Conservation (phyloP, 371 early-diverging fungal species). For the Syncephalastrum monosporum region DNA sequence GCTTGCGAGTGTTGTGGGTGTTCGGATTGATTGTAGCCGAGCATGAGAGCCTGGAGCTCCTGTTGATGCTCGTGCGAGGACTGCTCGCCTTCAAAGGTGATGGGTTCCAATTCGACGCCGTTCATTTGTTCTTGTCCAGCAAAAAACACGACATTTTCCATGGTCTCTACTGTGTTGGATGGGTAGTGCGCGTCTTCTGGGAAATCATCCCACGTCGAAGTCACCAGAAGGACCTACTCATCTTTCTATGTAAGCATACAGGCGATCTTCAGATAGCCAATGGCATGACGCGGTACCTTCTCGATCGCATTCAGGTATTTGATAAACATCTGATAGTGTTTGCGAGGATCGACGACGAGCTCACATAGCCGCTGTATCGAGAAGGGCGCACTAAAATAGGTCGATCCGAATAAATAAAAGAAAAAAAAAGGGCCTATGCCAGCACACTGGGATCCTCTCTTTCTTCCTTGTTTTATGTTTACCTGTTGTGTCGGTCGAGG, state of each 20-base stretch:
- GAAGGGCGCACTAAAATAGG: slow-evolving; percentile 46
- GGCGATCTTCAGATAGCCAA: too few relatives aligned
- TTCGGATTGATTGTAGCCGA: too few relatives aligned
- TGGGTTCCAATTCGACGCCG: slow-evolving; percentile 25
- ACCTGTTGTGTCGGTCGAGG: slow-evolving; percentile 34
- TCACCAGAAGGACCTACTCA: slow-evolving; percentile 32
- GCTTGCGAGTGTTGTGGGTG: too few relatives aligned
- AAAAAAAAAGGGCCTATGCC: background rate
- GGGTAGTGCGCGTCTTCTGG: slow-evolving; percentile 6
- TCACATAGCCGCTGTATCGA: slow-evolving; percentile 62
- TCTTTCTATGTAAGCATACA: background rate
- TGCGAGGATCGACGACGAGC: slow-evolving; percentile 43
- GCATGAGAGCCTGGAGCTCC: too few relatives aligned
- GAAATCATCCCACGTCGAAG: slow-evolving; percentile 39
- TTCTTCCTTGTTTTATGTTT: slow-evolving; percentile 5
- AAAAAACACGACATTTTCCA: slow-evolving; percentile 5
- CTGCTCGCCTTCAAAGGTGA: slow-evolving; percentile 13
- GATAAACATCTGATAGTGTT: slow-evolving; percentile 50
- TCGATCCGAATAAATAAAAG: background rate
- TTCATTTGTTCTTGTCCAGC: slow-evolving; percentile 5
- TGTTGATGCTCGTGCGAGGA: too few relatives aligned
- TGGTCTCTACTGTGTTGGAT: slow-evolving; percentile 5
- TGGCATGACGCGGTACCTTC: slow-evolving; percentile 34
- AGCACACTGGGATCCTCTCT: background rate
- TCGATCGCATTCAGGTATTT: slow-evolving; percentile 62